Evolutionary conservation across 2,329 filamentous ascomycete genomes (phyloP).

Genomic region (Tolypocladium sp.): DNA sequence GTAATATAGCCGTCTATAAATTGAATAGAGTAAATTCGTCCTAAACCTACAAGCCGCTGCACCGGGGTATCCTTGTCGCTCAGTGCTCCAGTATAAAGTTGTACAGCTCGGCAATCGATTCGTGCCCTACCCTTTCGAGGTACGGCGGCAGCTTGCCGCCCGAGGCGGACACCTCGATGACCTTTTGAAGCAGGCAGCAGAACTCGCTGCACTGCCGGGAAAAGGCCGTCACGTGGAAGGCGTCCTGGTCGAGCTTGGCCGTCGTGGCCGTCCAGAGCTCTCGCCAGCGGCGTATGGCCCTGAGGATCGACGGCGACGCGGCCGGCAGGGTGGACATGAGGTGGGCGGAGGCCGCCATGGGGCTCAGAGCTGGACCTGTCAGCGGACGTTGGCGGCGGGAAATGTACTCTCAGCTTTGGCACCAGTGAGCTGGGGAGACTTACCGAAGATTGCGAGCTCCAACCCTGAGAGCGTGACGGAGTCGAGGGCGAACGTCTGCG

Average conservation of each 20-base stretch:
- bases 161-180: not conserved
- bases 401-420: too few species aligned
- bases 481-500: not conserved
- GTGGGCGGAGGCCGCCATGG: constrained; percentile 1
- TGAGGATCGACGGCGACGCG: constrained; percentile 3
- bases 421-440: not conserved
- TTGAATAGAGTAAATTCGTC: too few species aligned
- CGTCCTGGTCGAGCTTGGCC: not conserved
- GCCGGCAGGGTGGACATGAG: constrained; percentile 6
- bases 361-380: not conserved
- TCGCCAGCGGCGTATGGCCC: constrained; percentile 11
- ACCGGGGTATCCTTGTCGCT: too few species aligned
- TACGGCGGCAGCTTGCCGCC: not conserved
- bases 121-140: not conserved
- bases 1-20: too few species aligned
- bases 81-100: not conserved
- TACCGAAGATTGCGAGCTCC: not conserved
- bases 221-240: constrained; percentile 1
- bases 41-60: too few species aligned
- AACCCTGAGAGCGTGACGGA: not conserved
- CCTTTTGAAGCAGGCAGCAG: not conserved
- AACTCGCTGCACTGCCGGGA: constrained; percentile 5
- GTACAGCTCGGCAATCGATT: not conserved
- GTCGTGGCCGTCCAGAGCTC: constrained; percentile 7
- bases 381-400: too few species aligned